Conservation (phyloP, 495 filamentous ascomycete genomes). For the Cercophora sp. region DNA sequence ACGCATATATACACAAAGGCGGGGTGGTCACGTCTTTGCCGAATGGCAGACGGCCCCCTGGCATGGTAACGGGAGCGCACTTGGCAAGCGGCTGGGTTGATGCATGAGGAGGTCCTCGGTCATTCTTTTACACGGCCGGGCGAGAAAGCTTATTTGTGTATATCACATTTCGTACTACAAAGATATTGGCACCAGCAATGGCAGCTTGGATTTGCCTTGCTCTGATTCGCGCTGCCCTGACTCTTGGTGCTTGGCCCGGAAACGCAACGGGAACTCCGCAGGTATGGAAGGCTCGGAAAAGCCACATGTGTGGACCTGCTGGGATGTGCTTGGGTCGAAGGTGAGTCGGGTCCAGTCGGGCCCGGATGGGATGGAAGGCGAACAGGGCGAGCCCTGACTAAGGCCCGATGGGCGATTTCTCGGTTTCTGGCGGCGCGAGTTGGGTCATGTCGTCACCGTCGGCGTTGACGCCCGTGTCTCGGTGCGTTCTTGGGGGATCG, state of each 20-base stretch:
- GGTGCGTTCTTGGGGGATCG: too few species aligned
- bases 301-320: conserved; percentile 10
- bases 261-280: not conserved
- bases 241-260: not conserved
- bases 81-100: too few species aligned
- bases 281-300: conserved; percentile 19
- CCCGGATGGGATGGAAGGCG: not conserved
- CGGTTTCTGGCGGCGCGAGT: too few species aligned
- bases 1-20: too few species aligned
- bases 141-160: not conserved
- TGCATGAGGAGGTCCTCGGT: too few species aligned
- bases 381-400: conserved; percentile 5
- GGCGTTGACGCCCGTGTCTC: too few species aligned
- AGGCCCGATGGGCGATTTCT: not conserved
- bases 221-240: not conserved
- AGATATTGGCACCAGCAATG: not conserved
- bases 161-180: not conserved
- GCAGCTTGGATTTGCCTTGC: not conserved
- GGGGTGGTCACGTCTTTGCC: too few species aligned
- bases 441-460: too few species aligned
- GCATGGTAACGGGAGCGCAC: too few species aligned
- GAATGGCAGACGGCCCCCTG: too few species aligned
- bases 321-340: not conserved
- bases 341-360: not conserved
- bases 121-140: too few species aligned